Base-by-base conservation (phyloP, 768 basidiomycete species). In the Wakefieldia striispora region DNA sequence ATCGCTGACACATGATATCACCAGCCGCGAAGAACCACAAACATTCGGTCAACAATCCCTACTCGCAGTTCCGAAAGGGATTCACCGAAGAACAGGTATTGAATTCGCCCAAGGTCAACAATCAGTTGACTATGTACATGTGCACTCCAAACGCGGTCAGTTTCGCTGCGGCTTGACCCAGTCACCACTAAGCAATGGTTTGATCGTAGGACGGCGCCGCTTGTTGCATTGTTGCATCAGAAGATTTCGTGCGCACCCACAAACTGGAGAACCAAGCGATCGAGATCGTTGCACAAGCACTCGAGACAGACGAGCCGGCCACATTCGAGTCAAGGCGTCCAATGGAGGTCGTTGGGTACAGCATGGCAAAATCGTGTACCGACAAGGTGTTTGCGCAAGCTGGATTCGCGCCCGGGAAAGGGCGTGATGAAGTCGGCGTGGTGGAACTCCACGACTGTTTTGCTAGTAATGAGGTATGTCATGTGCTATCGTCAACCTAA, bases 401-500 rank as follows among this genome's bases (percentile, higher is more conserved):
- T 14, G 86, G 87, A 3, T 84, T 91, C 59, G 70, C 70, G 7
- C 72, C 76, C 9, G 84, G 83, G 0, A 63, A 81, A 56, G 86
- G 72, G 6, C 70, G 89, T 36, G 81, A 88, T 50, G 76, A 86
- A 48, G 84, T 93, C 12, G 87, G 87, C n/a, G 88, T 92, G 0
- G 70, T 93, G 6, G 91, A 94, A 63, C 73, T 92, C 8, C 91
- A 93, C 53, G 91, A 93, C 58, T 93, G 91, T 63, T 93, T 91
- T 64, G 78, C 88, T 49, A 75, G 86, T 9, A 88, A 91, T 59
- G 88, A 92, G 75, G 89, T 83, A 56, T 11, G 70, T 55, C 37
- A 24, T 43, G 31, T 17, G 48, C 21, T 19, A 20, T 23, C 2
- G 20, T 35, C 5, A 4, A 19, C 20, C 3, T 21, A 3, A n/a